Evolutionary conservation across 352 stramenopile species (phyloP), one percentile per base, ranked within the genome.

Genomic region (Pythium brassicae): DNA sequence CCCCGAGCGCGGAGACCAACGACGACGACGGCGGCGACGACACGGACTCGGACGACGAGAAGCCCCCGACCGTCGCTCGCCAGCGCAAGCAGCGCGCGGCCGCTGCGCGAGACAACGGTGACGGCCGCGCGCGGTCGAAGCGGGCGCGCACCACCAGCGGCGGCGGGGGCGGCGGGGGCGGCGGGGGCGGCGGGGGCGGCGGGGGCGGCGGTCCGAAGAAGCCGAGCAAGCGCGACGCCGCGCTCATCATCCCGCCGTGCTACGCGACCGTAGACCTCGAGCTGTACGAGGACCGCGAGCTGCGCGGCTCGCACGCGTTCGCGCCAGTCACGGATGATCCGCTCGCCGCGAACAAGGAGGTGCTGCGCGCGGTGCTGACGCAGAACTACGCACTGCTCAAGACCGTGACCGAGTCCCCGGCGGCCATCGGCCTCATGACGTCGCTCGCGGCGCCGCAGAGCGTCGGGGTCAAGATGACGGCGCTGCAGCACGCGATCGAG

Each of bases 401-500:
- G 66, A 74, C 71, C 26, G 61, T 90, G 1, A 86, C 72, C 22
- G 74, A 65, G 0, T 65, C 85, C 45, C 72, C 74, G 42, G 54
- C 61, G 2, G 50, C 69, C 23, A 77, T 74, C 59, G 69, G 69
- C 39, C 53, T 69, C 11, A 63, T 92, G 50, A 75, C 70, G 50
- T 75, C 79, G 20, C 86, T 87, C 51, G 62, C 63, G 23, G 61
- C 76, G 14, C n/a, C 50, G 3, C 74, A 68, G 14, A 82, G 82
- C 55, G 66, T 63, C 0, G 76, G 88, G 51, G 59, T 87, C 9
- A 45, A 35, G 11, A 63, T 66, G 20, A 78, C 76, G 1, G 69
- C 82, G 25, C 53, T 92, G 1, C 72, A 89, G 23, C 83, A 83
- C 25, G 79, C 82, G 8, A 76, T 92, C 26, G 74, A 90, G n/a